Conservation (phyloP, 2,329 filamentous ascomycete genomes). For the Aurifilum marmelostoma region DNA sequence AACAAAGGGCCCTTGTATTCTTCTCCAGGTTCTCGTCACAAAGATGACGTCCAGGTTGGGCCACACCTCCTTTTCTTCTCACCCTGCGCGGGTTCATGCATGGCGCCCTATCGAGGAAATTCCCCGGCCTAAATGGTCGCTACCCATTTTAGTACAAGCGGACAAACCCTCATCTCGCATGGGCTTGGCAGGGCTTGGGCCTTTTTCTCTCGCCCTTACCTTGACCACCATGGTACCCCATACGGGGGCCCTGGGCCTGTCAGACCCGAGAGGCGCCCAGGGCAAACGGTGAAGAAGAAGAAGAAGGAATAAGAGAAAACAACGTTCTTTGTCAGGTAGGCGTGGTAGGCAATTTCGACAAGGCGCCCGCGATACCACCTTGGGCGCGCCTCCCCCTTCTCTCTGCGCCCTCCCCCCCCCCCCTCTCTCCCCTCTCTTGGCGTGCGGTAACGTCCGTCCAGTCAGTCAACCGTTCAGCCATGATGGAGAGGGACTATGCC, state of each 20-base stretch:
- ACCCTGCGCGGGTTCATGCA: background rate
- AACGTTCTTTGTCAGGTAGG: background rate
- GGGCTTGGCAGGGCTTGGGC: background rate
- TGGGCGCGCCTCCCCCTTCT: background rate
- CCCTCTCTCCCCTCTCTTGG: background rate
- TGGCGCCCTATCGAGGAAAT: background rate
- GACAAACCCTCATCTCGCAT: background rate
- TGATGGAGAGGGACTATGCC: background rate
- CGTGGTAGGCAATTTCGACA: background rate
- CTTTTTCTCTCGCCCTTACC: background rate
- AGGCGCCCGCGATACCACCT: background rate
- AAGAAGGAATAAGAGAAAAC: background rate
- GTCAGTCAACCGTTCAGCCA: background rate
- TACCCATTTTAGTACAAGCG: background rate
- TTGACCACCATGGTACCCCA: background rate
- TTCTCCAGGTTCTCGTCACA: background rate
- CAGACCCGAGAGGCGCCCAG: background rate
- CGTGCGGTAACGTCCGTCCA: background rate
- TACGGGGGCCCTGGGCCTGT: background rate
- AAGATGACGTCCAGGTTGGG: background rate
- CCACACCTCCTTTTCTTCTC: conserved; percentile 9
- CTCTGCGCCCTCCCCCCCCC: too few relatives aligned
- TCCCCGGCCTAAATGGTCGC: background rate
- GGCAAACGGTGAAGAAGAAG: background rate
- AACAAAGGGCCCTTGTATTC: background rate